Evolutionary conservation across 1,139 yeast species (phyloP).

Genomic region (Saccharomyces hybrid): DNA sequence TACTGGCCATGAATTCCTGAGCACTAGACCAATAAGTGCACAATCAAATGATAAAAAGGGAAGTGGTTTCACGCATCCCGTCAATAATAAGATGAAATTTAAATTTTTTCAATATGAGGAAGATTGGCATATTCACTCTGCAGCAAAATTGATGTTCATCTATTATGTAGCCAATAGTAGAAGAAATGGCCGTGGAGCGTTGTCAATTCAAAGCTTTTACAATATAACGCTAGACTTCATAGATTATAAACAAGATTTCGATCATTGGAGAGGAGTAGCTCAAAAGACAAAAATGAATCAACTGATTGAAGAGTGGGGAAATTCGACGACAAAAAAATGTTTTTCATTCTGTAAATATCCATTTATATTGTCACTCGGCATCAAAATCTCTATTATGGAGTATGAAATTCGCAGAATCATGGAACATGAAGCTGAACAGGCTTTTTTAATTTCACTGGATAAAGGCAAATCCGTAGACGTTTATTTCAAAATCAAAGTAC

Average conservation of each 20-base stretch:
- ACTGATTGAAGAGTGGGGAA: constrained; percentile 4
- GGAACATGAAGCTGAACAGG: constrained; percentile 87
- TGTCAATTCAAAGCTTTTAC: constrained; percentile 52
- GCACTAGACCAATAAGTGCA: constrained; percentile 24
- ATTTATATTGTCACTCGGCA: constrained; percentile 70
- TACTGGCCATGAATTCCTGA: background rate
- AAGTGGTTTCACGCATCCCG: background rate
- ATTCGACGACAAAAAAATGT: constrained; percentile 6
- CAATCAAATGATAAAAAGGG: background rate
- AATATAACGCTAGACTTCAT: constrained; percentile 77
- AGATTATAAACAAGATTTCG: constrained; percentile 71
- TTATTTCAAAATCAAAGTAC: constrained; percentile 56
- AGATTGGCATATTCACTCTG: constrained; percentile 75
- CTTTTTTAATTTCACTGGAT: constrained; percentile 69
- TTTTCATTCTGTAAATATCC: constrained; percentile 78
- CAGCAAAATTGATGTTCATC: constrained; percentile 50
- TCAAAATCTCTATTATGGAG: constrained; percentile 73
- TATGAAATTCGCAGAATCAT: constrained; percentile 76
- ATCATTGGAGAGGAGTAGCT: constrained; percentile 54
- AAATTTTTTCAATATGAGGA: constrained; percentile 58
- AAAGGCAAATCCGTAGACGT: constrained; percentile 56
- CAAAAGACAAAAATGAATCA: constrained; percentile 8
- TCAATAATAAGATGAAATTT: constrained; percentile 34
- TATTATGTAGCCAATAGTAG: constrained; percentile 47
- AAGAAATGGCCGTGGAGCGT: constrained; percentile 32